Conservation (phyloP, 805 yeast species). For the Schizosaccharomyces pombe region DNA sequence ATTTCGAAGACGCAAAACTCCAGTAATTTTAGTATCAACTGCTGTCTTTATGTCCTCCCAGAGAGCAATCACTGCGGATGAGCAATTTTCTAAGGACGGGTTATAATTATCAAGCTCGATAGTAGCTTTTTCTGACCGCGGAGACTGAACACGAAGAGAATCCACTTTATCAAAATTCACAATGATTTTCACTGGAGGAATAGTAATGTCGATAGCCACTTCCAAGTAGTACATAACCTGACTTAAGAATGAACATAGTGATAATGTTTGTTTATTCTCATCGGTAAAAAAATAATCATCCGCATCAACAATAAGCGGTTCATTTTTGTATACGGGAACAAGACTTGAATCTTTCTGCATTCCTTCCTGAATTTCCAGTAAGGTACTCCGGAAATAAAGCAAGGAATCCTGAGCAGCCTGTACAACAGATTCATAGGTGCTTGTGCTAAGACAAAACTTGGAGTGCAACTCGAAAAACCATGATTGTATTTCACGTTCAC, state of each 20-base stretch:
- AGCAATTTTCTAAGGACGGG: background rate
- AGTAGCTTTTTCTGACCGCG: background rate
- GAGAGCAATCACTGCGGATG: conserved; percentile 17
- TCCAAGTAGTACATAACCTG: conserved; percentile 16
- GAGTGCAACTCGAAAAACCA: conserved; percentile 94
- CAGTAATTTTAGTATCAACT: conserved; percentile 42
- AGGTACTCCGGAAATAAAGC: conserved; percentile 10
- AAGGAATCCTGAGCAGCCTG: conserved; percentile 49
- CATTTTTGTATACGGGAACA: conserved; percentile 8
- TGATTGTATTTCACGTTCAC: conserved; percentile 74
- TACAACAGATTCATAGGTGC: conserved; percentile 54
- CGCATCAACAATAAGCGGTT: conserved; percentile 2
- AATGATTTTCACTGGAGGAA: conserved; percentile 30
- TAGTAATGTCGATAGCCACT: conserved; percentile 47
- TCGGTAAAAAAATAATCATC: background rate
- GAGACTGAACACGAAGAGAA: conserved; percentile 8
- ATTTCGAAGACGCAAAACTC: conserved; percentile 47
- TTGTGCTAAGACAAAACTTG: conserved; percentile 67
- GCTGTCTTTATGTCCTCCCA: conserved; percentile 43
- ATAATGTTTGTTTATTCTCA: background rate
- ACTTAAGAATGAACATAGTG: background rate
- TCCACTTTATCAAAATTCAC: conserved; percentile 16
- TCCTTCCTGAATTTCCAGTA: background rate
- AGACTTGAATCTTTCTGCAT: conserved; percentile 32
- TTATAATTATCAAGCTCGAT: background rate